Conservation (phyloP, 805 yeast species). For the Sugiyamaella qingdaonensis region DNA sequence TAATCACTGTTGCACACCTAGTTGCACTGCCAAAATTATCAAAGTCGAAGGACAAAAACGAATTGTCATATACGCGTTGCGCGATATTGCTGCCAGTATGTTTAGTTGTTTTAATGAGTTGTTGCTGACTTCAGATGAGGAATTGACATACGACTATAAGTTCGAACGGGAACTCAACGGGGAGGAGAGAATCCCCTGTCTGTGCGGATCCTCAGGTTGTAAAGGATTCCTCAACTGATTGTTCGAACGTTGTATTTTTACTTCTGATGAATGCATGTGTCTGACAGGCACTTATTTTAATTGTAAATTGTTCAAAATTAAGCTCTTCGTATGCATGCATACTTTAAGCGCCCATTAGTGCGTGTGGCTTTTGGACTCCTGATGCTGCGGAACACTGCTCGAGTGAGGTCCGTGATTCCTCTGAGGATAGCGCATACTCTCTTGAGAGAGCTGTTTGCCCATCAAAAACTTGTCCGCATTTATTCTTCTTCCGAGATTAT, state of each 20-base stretch:
- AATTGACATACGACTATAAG: conserved; percentile 92
- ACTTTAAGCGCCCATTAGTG: neutral
- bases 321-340: neutral
- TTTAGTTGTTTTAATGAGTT: neutral
- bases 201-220: conserved; percentile 94
- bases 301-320: neutral
- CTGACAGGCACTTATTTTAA: neutral
- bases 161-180: conserved; percentile 89
- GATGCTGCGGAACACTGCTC: too few species aligned
- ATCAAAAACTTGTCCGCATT: neutral
- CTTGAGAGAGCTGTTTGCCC: too few species aligned
- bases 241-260: neutral
- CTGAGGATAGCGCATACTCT: too few species aligned
- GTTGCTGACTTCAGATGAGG: conserved; percentile 39
- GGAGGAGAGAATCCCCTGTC: conserved; percentile 81
- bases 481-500: neutral
- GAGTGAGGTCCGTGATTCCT: too few species aligned
- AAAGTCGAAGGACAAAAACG: conserved; percentile 91
- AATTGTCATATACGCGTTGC: conserved; percentile 88
- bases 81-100: conserved; percentile 83
- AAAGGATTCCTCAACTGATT: conserved; percentile 83
- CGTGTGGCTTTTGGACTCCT: too few species aligned
- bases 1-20: conserved; percentile 96
- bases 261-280: neutral
- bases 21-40: conserved; percentile 94